Percentiles rank a stretch among this genome's conserved stretches.
Conservation (phyloP, 2,329 filamentous ascomycete species). For the Sclerotinia glacialis region DNA sequence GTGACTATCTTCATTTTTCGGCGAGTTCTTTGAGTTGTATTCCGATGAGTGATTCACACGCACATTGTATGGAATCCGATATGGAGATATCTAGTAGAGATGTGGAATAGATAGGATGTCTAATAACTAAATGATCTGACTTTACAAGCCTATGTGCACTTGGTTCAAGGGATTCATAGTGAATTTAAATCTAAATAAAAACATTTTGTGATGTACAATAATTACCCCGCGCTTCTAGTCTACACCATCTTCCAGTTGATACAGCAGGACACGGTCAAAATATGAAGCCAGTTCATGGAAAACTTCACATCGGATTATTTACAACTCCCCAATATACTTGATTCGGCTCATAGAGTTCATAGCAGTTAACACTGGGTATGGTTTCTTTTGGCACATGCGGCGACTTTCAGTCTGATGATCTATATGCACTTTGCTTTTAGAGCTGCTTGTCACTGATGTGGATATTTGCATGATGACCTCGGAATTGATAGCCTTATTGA, state of each 20-base stretch:
- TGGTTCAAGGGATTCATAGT: not conserved
- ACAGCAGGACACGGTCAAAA: no score
- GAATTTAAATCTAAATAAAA: not conserved
- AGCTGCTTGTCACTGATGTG: not conserved
- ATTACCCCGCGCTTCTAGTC: no score
- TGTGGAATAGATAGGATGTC: no score
- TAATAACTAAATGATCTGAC: not conserved
- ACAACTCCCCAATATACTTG: not conserved
- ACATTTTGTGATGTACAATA: not conserved
- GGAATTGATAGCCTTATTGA: not conserved
- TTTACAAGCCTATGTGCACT: not conserved
- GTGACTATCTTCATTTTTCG: not conserved
- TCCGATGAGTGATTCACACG: not conserved
- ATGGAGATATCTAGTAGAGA: not conserved
- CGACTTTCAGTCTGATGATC: not conserved
- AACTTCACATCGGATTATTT: not conserved
- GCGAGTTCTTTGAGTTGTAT: not conserved
- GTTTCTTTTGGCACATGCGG: not conserved
- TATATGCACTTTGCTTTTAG: not conserved
- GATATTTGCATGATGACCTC: not conserved
- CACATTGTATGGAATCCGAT: not conserved
- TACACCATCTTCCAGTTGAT: rapidly evolving
- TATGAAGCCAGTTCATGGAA: not conserved
- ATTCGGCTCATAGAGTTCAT: not conserved
- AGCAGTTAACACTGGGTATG: not conserved